Conservation (phyloP, 495 filamentous ascomycete species). For the Pyrenula aspistea region DNA sequence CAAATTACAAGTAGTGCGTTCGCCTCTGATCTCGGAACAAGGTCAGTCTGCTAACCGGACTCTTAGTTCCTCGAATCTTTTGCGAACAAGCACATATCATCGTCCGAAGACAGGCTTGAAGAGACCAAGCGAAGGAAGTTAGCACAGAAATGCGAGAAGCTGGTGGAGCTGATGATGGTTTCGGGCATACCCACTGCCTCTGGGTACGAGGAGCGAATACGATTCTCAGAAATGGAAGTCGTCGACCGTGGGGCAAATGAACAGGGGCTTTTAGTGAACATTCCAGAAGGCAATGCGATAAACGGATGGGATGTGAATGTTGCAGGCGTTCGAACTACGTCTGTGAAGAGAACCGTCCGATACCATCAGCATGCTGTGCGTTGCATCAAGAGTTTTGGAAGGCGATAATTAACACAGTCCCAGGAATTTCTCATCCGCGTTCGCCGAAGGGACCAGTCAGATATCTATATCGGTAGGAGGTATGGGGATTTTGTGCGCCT, state of each 20-base stretch:
- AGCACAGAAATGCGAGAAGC: constrained; percentile 82
- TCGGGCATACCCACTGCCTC: constrained; percentile 91
- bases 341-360: constrained; percentile 73
- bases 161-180: constrained; percentile 98
- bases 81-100: constrained; percentile 94
- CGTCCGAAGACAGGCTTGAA: constrained; percentile 88
- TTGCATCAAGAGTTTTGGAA: background rate
- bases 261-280: constrained; percentile 68
- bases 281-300: constrained; percentile 80
- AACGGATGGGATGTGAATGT: constrained; percentile 98
- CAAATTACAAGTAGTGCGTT: constrained; percentile 82
- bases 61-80: constrained; percentile 88
- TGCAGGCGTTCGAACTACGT: constrained; percentile 71
- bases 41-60: background rate
- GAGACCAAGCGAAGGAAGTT: constrained; percentile 92
- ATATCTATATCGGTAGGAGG: constrained; percentile 67
- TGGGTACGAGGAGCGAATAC: constrained; percentile 91
- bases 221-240: constrained; percentile 92
- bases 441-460: constrained; percentile 55
- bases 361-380: constrained; percentile 87
- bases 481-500: constrained; percentile 81
- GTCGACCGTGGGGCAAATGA: constrained; percentile 89
- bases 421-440: constrained; percentile 87
- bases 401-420: background rate
- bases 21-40: background rate